Evolutionary conservation across 805 yeast species (phyloP), one percentile per base, ranked within the genome.

Genomic region (Limtongia smithiae): DNA sequence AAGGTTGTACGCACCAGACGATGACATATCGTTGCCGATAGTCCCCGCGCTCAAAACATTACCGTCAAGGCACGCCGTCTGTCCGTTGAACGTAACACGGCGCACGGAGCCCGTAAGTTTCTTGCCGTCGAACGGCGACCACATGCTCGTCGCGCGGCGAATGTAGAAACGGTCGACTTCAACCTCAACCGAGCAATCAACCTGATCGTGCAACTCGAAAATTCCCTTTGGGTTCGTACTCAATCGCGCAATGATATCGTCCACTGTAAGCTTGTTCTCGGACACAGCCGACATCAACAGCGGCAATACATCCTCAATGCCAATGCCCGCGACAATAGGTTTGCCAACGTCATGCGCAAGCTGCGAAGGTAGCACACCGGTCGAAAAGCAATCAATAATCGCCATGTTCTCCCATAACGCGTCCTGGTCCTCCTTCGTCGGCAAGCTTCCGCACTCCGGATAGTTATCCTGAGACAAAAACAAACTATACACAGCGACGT

Each of bases 31-130:
- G 59, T 74, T 74, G 57, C 96, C 96, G 35, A 74, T 65, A 24
- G 85, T 84, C 55, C 74, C 76, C 11, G 68, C 61, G 41, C 79
- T 77, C 59, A 84, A 74, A 44, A 88, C 68, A 48, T 78, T 79
- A 59, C 95, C 96, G 66, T 91, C 96, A 59, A 89, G 76, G 58
- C 88, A 85, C 45, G 83, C 85, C 46, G 95, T 85, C 66, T 83
- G 82, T 50, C 81, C 83, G 55, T 82, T 79, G 67, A 85, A 73
- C 59, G 82, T 77, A 43, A 91, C 97, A 68, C 97, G 80, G 69
- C 89, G 95, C 64, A 91, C 84, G 63, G 88, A 82, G 55, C 97
- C 97, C 53, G 72, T 76, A 64, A 87, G 73, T 44, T 72, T 71
- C 58, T 64, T 61, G 55, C 76, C 77, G 54, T 66, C 64, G 59